Conservation (phyloP, 805 yeast genomes). For the Starmerella sp. region DNA sequence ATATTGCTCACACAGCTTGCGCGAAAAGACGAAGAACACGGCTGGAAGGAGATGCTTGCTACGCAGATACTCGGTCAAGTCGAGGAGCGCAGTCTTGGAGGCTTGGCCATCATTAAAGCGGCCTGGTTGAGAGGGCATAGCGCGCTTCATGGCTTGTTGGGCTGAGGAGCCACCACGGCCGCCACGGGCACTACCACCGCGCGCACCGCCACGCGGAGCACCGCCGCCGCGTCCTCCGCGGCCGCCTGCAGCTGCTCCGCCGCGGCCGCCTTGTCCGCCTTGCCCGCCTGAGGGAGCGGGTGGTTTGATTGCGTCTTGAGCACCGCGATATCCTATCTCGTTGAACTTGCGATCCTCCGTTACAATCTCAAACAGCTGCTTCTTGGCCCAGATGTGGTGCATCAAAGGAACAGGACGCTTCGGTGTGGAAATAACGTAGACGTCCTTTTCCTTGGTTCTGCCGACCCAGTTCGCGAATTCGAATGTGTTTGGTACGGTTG, state of each 20-base stretch:
- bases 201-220: constrained; percentile 24
- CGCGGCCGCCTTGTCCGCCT: constrained; percentile 30
- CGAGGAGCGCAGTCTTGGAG: constrained; percentile 65
- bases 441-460: constrained; percentile 88
- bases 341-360: constrained; percentile 61
- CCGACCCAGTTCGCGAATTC: constrained; percentile 99
- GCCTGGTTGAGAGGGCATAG: constrained; percentile 25
- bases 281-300: background rate
- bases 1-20: constrained; percentile 86
- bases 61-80: constrained; percentile 58
- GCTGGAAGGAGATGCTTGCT: constrained; percentile 71
- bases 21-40: constrained; percentile 86
- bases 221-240: constrained; percentile 28
- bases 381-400: constrained; percentile 74
- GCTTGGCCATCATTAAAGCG: constrained; percentile 52
- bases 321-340: constrained; percentile 42
- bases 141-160: constrained; percentile 25
- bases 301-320: constrained; percentile 9
- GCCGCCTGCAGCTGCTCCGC: constrained; percentile 32
- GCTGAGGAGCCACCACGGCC: constrained; percentile 29
- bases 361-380: constrained; percentile 58
- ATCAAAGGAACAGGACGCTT: constrained; percentile 95
- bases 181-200: constrained; percentile 25
- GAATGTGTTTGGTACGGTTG: constrained; percentile 96
- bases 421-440: constrained; percentile 90